These are phyloP conservation scores for Quercus robur DNA, from an alignment of 306 rosid genomes.

Conservation along the genomic window DNA sequence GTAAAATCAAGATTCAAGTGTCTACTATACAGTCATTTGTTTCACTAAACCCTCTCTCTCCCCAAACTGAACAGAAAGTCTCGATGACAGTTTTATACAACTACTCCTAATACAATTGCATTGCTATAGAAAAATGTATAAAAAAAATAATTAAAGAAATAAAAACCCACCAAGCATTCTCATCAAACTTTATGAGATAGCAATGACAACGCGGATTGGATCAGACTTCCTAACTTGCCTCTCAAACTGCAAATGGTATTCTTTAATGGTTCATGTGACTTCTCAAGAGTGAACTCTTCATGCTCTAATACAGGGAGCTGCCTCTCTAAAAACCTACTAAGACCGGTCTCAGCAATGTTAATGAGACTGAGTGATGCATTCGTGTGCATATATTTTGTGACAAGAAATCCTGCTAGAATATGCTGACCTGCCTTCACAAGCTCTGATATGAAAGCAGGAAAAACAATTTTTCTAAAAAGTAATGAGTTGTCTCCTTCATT, in stretches of 20 bases:
- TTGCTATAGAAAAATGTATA: too few species aligned
- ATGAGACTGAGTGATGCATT: constrained; percentile 63
- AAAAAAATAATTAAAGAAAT: not conserved
- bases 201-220: constrained; percentile 47
- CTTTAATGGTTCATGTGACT: constrained; percentile 47
- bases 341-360: constrained; percentile 66
- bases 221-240: constrained; percentile 46
- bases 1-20: not conserved
- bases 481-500: constrained; percentile 34
- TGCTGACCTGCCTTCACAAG: constrained; percentile 87
- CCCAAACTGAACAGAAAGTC: not conserved
- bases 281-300: constrained; percentile 38
- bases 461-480: constrained; percentile 47
- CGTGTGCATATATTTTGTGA: constrained; percentile 77
- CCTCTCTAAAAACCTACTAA: constrained; percentile 62
- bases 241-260: constrained; percentile 49
- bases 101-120: not conserved
- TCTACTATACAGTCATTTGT: not conserved
- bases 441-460: constrained; percentile 74
- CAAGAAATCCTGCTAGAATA: constrained; percentile 75
- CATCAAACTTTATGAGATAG: constrained; percentile 20
- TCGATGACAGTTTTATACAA: not conserved
- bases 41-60: not conserved
- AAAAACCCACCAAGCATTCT: not conserved
- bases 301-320: constrained; percentile 47